A percentile compares a stretch with the other conserved stretches of the same genome.
These are phyloP conservation scores for Thoreauomyces humboldtii DNA, from an alignment of 192 early-diverging fungal species.

Conservation along the genomic window DNA sequence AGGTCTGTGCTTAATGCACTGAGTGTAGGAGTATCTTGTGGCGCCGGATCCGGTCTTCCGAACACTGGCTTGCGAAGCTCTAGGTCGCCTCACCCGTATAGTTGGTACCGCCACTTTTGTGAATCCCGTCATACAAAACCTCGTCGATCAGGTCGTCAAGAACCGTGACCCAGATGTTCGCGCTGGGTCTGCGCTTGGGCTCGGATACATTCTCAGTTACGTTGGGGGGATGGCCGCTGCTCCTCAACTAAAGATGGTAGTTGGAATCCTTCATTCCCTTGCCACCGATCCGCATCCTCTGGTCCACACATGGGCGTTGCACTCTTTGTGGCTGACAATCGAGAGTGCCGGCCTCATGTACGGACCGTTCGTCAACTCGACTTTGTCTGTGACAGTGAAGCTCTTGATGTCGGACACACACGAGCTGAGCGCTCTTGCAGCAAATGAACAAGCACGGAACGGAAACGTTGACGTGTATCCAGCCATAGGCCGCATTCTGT, in stretches of 20 bases:
- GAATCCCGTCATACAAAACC: constrained; percentile 67
- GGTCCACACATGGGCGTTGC: constrained; percentile 91
- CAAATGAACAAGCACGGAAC: constrained; percentile 49
- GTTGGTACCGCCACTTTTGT: constrained; percentile 62
- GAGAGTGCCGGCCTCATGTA: constrained; percentile 91
- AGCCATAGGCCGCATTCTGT: constrained; percentile 79
- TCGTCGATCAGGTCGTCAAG: constrained; percentile 86
- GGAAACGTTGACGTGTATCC: constrained; percentile 61
- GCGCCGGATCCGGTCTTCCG: constrained; percentile 71
- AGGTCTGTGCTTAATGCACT: background rate
- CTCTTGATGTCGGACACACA: constrained; percentile 86
- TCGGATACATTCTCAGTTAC: constrained; percentile 85
- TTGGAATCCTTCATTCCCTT: constrained; percentile 87
- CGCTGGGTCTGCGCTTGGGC: constrained; percentile 84
- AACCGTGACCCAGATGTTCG: constrained; percentile 92
- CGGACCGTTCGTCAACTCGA: constrained; percentile 82
- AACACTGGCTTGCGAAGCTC: constrained; percentile 72
- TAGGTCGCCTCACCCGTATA: constrained; percentile 75
- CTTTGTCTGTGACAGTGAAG: constrained; percentile 82
- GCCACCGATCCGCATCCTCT: constrained; percentile 89
- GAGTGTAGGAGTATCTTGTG: constrained; percentile 59
- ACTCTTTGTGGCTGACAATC: constrained; percentile 79
- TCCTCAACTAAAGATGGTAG: constrained; percentile 78
- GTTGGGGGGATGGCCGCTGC: constrained; percentile 87
- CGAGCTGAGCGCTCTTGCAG: constrained; percentile 48